Conservation (phyloP, 805 yeast genomes). For the Dipodascopsis tothii region DNA sequence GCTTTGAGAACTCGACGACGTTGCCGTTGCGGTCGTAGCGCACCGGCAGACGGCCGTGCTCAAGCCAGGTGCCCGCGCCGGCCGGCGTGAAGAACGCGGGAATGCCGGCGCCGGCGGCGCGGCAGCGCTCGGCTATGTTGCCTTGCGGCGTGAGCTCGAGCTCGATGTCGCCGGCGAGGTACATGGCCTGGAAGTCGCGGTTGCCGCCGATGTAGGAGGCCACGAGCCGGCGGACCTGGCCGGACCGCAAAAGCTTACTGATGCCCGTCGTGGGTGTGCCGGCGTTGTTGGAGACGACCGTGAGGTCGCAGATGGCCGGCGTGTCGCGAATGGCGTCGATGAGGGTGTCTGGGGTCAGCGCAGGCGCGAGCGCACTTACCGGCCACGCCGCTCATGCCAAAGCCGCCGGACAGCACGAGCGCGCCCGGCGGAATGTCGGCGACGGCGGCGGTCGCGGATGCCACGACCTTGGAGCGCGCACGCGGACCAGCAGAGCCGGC, state of each 20-base stretch:
- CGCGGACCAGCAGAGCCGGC: too few species aligned
- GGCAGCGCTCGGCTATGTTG: constrained; percentile 42
- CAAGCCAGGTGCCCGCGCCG: constrained; percentile 47
- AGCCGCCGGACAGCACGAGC: constrained; percentile 43
- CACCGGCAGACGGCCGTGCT: constrained; percentile 42
- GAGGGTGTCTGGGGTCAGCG: constrained; percentile 31
- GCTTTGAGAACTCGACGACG: constrained; percentile 34
- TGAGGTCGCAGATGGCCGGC: constrained; percentile 34
- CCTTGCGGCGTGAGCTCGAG: constrained; percentile 48
- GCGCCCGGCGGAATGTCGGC: constrained; percentile 30
- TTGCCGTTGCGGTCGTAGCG: constrained; percentile 35
- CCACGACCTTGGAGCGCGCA: too few species aligned
- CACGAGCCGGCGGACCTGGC: constrained; percentile 41
- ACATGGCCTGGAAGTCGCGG: constrained; percentile 37
- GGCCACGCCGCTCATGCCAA: constrained; percentile 45
- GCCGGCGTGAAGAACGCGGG: constrained; percentile 47
- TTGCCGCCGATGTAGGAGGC: constrained; percentile 44
- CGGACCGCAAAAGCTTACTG: constrained; percentile 36
- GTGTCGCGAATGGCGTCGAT: constrained; percentile 35
- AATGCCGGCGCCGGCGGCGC: constrained; percentile 45
- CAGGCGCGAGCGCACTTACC: neutral
- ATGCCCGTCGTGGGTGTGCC: constrained; percentile 42
- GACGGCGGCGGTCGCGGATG: too few species aligned
- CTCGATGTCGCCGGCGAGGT: constrained; percentile 39
- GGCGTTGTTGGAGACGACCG: constrained; percentile 44